Conservation (phyloP, 441 rosid genomes). For the Pelargonium citronellum region DNA sequence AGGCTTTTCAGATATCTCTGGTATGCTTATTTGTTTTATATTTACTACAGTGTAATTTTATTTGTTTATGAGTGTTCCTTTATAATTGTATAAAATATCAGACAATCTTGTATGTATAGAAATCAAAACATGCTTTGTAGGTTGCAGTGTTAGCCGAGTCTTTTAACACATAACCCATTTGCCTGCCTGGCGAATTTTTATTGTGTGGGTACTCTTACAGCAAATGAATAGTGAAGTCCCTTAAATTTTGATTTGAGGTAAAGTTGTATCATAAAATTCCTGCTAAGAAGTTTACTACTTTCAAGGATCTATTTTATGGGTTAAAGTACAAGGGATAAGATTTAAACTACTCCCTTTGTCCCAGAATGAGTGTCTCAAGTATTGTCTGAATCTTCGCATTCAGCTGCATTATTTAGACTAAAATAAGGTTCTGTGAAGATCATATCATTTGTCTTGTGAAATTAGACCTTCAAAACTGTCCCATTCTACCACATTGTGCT, state of each 20-base stretch:
- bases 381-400: neutral
- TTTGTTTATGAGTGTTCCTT: too few relatives aligned
- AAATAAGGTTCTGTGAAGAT: neutral
- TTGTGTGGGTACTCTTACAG: neutral
- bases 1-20: too few relatives aligned
- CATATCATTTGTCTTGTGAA: neutral
- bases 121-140: neutral
- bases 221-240: neutral
- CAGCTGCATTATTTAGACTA: neutral
- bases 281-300: neutral
- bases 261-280: neutral
- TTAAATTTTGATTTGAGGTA: neutral
- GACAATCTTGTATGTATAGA: neutral
- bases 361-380: too few relatives aligned
- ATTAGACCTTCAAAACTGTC: neutral
- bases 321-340: neutral
- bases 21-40: too few relatives aligned
- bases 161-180: neutral
- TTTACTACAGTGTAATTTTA: too few relatives aligned
- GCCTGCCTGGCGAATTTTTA: neutral
- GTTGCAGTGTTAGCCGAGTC: neutral
- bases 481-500: neutral
- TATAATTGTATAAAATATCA: neutral
- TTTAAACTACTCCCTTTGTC: neutral
- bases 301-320: conserved; percentile 1